Conservation (phyloP, 345 rosid species). For the Erodium maritimum region DNA sequence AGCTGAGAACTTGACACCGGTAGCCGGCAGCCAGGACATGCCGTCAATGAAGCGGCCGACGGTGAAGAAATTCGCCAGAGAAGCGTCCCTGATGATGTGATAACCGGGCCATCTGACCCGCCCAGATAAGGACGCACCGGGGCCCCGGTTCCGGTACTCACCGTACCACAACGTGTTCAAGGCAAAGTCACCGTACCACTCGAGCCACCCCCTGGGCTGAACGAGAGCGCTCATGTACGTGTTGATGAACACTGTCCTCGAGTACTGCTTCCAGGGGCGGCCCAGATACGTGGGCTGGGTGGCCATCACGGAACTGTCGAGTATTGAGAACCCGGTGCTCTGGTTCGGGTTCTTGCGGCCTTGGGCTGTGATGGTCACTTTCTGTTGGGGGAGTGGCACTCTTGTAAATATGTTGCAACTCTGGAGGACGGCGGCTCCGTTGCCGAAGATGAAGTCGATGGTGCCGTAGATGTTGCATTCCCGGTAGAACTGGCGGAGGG, state of each 20-base stretch:
- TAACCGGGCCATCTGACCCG: slow-evolving; percentile 78
- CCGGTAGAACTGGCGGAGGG: slow-evolving; percentile 78
- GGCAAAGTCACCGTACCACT: slow-evolving; percentile 65
- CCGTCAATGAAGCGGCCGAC: slow-evolving; percentile 57
- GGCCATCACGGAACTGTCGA: slow-evolving; percentile 47
- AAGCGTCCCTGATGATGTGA: slow-evolving; percentile 39
- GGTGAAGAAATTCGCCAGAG: slow-evolving; percentile 46
- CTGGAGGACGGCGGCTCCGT: slow-evolving; percentile 69
- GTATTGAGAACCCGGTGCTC: slow-evolving; percentile 69
- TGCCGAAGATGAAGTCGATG: slow-evolving; percentile 86
- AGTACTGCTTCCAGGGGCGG: slow-evolving; percentile 78
- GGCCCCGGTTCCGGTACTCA: slow-evolving; percentile 59
- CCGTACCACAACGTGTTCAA: slow-evolving; percentile 71
- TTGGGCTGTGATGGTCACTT: slow-evolving; percentile 71
- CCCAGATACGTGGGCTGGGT: slow-evolving; percentile 68
- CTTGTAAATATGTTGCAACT: slow-evolving; percentile 57
- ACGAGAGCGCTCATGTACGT: slow-evolving; percentile 52
- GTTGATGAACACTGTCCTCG: slow-evolving; percentile 76
- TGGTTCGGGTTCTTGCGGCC: slow-evolving; percentile 59
- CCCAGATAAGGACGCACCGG: slow-evolving; percentile 32
- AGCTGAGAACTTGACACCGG: slow-evolving; percentile 42
- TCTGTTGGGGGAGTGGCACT: slow-evolving; percentile 56
- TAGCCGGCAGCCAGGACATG: slow-evolving; percentile 52
- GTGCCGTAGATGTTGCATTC: slow-evolving; percentile 75
- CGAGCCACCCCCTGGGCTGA: slow-evolving; percentile 79